Evolutionary conservation across 495 filamentous ascomycete genomes (phyloP), one percentile per base, ranked within the genome.

Genomic region (Hapsidospora chrysogenum): DNA sequence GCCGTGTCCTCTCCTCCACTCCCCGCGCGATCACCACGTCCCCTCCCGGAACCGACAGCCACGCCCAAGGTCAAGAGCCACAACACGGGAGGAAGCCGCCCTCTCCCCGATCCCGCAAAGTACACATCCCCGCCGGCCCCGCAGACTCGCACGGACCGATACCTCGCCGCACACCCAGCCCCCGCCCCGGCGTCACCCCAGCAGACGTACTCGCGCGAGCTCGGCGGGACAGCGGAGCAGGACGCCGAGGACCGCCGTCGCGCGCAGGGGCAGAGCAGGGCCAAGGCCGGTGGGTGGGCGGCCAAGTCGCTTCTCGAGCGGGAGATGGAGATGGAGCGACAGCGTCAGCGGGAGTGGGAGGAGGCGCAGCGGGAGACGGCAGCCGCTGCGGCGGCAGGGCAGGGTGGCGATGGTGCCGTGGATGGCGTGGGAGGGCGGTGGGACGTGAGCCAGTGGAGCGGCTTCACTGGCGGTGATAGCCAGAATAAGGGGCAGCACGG

Each of bases 301-400:
- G 67, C 68, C 36, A 86, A 84, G 54, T 82, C 80, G 3, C 66
- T 97, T 4, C 66, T 96, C 1, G 85, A 94, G 56, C 75, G 85
- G 15, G 89, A 97, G 52, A 94, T 95, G 82, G 89, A 97, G 54
- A 70, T 80, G 42, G 89, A 97, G 57, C 70, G 92, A 9, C 81
- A 92, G 52, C 68, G 87, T 26, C 89, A 97, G 58, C 66, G 71
- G 34, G 89, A 97, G 46, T 97, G 89, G 89, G 89, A 96, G 46
- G 80, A 87, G 37, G 67, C 70, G n/a, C 89, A 95, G 56, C 69
- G 77, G 38, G 76, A 76, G 42, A 77, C 73, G 2, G 61, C 69
- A 32, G 63, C 63, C 29, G 74, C 70, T 4, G 64, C 64, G 1
- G 56, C 60, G 9, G 41, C 51, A 8, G 63, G 63, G 14, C 42